Percentiles rank a stretch among this genome's conserved stretches.
These are phyloP conservation scores for Pelargonium myrrhifolium DNA, from an alignment of 441 rosid species.

Conservation along the genomic window DNA sequence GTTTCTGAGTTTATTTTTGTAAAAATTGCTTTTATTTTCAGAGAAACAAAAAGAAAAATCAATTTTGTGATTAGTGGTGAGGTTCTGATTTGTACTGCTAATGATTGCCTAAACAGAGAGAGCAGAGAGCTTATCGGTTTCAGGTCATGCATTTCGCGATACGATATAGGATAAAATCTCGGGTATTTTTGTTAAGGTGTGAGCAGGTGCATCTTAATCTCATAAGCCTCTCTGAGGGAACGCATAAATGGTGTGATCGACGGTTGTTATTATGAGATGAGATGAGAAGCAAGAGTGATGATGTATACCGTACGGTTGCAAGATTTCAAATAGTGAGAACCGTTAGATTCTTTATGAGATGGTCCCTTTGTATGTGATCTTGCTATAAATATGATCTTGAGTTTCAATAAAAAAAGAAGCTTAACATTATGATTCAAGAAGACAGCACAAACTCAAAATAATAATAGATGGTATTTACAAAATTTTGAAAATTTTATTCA, in stretches of 20 bases:
- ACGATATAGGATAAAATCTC: constrained; percentile 14
- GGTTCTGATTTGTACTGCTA: constrained; percentile 17
- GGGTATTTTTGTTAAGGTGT: not conserved
- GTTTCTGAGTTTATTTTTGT: not conserved
- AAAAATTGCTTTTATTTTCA: not conserved
- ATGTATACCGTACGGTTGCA: too few species aligned
- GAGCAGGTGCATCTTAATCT: not conserved
- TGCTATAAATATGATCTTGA: not conserved
- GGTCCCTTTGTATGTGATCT: not conserved
- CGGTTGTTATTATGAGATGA: not conserved
- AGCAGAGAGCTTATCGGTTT: not conserved
- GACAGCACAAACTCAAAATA: not conserved
- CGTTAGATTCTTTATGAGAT: too few species aligned
- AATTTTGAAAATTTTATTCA: not conserved
- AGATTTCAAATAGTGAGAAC: not conserved
- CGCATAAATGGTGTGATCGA: not conserved
- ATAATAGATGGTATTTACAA: not conserved
- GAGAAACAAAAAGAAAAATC: not conserved
- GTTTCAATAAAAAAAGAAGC: not conserved
- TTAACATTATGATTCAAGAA: too few species aligned
- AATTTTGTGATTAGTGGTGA: not conserved
- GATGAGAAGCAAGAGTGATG: not conserved
- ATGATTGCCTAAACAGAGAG: constrained; percentile 22
- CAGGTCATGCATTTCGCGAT: not conserved
- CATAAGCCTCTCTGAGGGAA: too few species aligned